A percentile compares a stretch with the other conserved stretches of the same genome.
phyloP scores from a whole-genome alignment of 1,139 yeast species.

The Scheffersomyces quercinus region DNA sequence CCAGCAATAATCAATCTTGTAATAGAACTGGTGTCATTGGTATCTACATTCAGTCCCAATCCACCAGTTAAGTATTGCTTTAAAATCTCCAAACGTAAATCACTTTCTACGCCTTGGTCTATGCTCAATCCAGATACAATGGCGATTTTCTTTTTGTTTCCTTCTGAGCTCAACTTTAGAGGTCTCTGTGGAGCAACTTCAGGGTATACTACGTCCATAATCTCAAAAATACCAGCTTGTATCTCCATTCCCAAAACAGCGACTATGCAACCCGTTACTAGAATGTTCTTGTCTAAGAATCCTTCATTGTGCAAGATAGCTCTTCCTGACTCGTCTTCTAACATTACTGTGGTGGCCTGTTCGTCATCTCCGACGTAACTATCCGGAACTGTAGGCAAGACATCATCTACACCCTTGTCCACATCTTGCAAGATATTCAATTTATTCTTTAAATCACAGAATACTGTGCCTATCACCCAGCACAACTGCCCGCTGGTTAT shows the following conservation, averaged over 20 bases:
- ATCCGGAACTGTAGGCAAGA: constrained; percentile 36
- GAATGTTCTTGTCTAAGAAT: constrained; percentile 42
- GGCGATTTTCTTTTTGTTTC: constrained; percentile 45
- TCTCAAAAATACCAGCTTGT: constrained; percentile 81
- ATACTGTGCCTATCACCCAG: constrained; percentile 91
- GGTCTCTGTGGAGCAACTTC: constrained; percentile 58
- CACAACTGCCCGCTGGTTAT: constrained; percentile 67
- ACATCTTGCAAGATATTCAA: constrained; percentile 85
- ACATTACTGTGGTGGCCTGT: constrained; percentile 62
- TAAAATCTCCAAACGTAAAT: constrained; percentile 58
- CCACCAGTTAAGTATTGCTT: constrained; percentile 76
- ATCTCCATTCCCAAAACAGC: constrained; percentile 87
- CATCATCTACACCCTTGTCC: constrained; percentile 56
- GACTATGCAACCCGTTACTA: constrained; percentile 86
- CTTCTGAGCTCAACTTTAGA: constrained; percentile 11
- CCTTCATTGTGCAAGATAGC: constrained; percentile 70
- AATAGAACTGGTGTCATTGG: constrained; percentile 32
- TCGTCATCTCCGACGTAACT: constrained; percentile 29
- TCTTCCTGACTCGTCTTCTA: constrained; percentile 95
- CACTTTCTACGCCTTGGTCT: constrained; percentile 36
- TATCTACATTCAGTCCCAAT: constrained; percentile 41
- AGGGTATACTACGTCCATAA: constrained; percentile 78
- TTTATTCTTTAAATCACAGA: constrained; percentile 79
- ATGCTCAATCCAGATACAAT: constrained; percentile 74
- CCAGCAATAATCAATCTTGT: constrained; percentile 73